Evolutionary conservation across 371 early-diverging fungal genomes (phyloP).

Genomic region (Fennellomyces sp.): DNA sequence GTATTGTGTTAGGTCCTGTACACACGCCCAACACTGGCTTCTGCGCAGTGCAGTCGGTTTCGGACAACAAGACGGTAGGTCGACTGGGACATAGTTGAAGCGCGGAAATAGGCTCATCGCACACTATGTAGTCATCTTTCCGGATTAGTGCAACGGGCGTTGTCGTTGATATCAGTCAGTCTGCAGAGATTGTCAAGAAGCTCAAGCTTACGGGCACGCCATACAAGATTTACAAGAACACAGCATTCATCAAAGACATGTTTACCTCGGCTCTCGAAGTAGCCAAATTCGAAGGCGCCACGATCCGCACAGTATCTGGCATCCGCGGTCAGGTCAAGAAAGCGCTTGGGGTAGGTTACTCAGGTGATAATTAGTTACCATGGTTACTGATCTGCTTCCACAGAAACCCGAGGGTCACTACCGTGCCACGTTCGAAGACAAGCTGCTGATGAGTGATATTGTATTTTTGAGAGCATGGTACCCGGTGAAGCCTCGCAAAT

Average conservation of each 20-base stretch:
- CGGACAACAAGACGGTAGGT: slow-evolving; percentile 67
- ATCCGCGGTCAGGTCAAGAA: slow-evolving; percentile 99
- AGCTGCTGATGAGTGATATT: slow-evolving; percentile 96
- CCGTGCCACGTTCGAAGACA: slow-evolving; percentile 99
- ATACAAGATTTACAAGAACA: slow-evolving; percentile 95
- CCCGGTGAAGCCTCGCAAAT: slow-evolving; percentile 90
- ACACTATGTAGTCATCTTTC: slow-evolving; percentile 72
- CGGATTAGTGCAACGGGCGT: slow-evolving; percentile 95
- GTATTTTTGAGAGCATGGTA: slow-evolving; percentile 98
- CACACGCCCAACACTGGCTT: slow-evolving; percentile 96
- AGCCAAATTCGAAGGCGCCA: slow-evolving; percentile 98
- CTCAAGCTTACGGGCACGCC: slow-evolving; percentile 97
- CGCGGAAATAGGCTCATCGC: too few species aligned
- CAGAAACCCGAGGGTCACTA: slow-evolving; percentile 92
- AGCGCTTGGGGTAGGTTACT: slow-evolving; percentile 58
- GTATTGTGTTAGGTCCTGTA: slow-evolving; percentile 58
- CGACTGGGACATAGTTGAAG: too few species aligned
- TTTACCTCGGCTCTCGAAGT: slow-evolving; percentile 98
- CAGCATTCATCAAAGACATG: slow-evolving; percentile 99
- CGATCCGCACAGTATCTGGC: slow-evolving; percentile 95
- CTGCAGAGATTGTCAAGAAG: slow-evolving; percentile 96
- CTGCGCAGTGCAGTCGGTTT: slow-evolving; percentile 86
- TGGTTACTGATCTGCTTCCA: slow-evolving; percentile 3
- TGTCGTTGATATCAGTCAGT: slow-evolving; percentile 90
- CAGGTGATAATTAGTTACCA: slow-evolving; percentile 2